A percentile compares a stretch with the other conserved stretches of the same genome.
Evolutionary conservation across 164 flowering plant species (phyloP).

Genomic region (Liriodendron chinense): DNA sequence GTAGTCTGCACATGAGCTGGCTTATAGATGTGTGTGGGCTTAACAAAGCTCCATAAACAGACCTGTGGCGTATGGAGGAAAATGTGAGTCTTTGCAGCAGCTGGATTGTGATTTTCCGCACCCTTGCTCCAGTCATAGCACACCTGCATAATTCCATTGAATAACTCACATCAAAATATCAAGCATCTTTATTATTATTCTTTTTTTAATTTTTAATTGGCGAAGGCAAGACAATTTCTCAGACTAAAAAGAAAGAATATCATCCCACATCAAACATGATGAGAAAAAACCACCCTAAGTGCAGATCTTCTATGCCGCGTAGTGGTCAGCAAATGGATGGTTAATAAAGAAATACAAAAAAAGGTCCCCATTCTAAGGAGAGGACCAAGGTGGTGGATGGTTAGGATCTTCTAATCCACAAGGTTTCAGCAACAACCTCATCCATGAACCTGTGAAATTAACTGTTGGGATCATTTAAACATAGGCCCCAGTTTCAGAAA

Average conservation of each 20-base stretch:
- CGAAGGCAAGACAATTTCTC: background rate
- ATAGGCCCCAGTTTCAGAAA: no score
- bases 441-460: no score
- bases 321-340: no score
- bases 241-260: background rate
- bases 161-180: background rate
- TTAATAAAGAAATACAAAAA: no score
- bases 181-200: background rate
- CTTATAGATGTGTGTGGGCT: background rate
- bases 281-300: no score
- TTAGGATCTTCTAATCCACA: background rate
- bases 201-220: background rate
- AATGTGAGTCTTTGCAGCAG: constrained; percentile 59
- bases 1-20: background rate
- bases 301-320: no score
- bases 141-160: background rate
- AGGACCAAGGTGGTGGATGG: no score
- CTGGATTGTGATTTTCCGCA: constrained; percentile 80
- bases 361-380: no score
- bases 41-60: background rate
- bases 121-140: constrained; percentile 94
- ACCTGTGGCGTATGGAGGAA: constrained; percentile 64
- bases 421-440: background rate
- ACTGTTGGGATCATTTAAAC: no score
- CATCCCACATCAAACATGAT: no score